These are phyloP conservation scores for Stenocarpella maydis DNA, from an alignment of 2,329 filamentous ascomycete species.

Conservation along the genomic window DNA sequence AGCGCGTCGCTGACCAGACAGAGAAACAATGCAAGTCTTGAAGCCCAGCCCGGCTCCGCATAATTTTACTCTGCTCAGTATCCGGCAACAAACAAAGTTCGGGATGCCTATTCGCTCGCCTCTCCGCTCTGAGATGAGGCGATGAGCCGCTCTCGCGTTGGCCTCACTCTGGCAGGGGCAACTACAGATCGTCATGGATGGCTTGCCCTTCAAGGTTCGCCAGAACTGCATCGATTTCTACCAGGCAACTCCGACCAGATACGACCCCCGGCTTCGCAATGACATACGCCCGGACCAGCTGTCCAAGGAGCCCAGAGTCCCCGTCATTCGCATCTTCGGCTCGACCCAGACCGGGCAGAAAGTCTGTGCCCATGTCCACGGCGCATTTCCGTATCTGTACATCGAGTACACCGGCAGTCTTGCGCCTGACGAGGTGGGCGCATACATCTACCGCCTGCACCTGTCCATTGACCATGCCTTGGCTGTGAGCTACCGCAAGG, in stretches of 20 bases:
- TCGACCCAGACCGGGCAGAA: constrained; percentile 95
- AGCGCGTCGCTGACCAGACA: constrained; percentile 21
- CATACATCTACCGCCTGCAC: constrained; percentile 81
- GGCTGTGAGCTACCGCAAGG: constrained; percentile 82
- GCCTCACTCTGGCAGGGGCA: not conserved
- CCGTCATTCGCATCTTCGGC: constrained; percentile 89
- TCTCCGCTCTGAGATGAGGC: not conserved
- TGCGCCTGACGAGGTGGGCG: constrained; percentile 71
- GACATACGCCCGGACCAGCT: constrained; percentile 66
- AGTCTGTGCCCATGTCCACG: constrained; percentile 94
- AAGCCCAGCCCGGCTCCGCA: not conserved
- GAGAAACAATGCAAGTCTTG: not conserved
- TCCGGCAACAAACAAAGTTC: not conserved
- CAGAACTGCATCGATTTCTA: constrained; percentile 98
- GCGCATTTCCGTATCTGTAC: constrained; percentile 95
- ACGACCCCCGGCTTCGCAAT: constrained; percentile 81
- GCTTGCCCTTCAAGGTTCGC: constrained; percentile 78
- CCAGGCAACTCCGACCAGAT: constrained; percentile 77
- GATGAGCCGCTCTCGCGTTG: constrained; percentile 12
- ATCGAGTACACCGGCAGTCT: constrained; percentile 82
- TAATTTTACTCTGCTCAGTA: not conserved
- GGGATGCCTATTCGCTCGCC: not conserved
- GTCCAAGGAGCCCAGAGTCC: constrained; percentile 75
- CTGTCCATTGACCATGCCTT: constrained; percentile 91
- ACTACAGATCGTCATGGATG: constrained; percentile 56